Percentiles rank a stretch among this genome's conserved stretches.
Evolutionary conservation across 1,284 basidiomycete species (phyloP).

Genomic region (Leccinum holopus): DNA sequence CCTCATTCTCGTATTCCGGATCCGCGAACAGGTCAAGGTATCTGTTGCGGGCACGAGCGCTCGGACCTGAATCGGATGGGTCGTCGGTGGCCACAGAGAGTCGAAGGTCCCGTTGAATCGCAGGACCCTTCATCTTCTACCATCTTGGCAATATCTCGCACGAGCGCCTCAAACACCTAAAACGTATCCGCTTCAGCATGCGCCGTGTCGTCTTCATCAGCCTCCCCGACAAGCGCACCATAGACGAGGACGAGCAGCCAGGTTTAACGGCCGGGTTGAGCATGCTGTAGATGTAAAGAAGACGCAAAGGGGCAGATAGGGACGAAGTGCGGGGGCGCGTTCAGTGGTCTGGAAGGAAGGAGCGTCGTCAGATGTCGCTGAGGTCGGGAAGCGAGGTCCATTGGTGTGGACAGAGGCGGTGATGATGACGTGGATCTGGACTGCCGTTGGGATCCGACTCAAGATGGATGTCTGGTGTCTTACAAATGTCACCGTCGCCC

Average conservation of each 20-base stretch:
- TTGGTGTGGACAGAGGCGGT: neutral
- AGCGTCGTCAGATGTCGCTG: conserved; percentile 46
- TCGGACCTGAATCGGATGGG: conserved; percentile 38
- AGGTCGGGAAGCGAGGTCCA: conserved; percentile 23
- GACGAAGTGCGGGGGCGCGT: conserved; percentile 51
- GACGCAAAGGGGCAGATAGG: conserved; percentile 61
- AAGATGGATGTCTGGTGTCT: conserved; percentile 57
- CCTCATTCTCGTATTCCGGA: too few species aligned
- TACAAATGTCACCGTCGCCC: conserved; percentile 21
- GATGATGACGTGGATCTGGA: conserved; percentile 29
- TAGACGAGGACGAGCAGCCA: conserved; percentile 72
- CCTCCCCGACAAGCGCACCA: conserved; percentile 57
- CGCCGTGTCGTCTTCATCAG: conserved; percentile 55
- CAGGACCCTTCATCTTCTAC: conserved; percentile 56
- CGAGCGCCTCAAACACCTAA: conserved; percentile 74
- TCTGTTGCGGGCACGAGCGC: too few species aligned
- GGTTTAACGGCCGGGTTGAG: conserved; percentile 75
- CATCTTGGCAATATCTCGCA: conserved; percentile 69
- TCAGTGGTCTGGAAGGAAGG: conserved; percentile 48
- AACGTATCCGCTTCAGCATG: conserved; percentile 79
- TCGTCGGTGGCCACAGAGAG: too few species aligned
- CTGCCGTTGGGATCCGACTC: conserved; percentile 36
- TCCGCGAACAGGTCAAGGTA: too few species aligned
- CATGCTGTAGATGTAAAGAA: conserved; percentile 69
- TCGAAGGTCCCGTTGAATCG: too few species aligned